Evolutionary conservation across 306 rosid species (phyloP), one percentile per base, ranked within the genome.

Genomic region (Pachyrhizus erosus): DNA sequence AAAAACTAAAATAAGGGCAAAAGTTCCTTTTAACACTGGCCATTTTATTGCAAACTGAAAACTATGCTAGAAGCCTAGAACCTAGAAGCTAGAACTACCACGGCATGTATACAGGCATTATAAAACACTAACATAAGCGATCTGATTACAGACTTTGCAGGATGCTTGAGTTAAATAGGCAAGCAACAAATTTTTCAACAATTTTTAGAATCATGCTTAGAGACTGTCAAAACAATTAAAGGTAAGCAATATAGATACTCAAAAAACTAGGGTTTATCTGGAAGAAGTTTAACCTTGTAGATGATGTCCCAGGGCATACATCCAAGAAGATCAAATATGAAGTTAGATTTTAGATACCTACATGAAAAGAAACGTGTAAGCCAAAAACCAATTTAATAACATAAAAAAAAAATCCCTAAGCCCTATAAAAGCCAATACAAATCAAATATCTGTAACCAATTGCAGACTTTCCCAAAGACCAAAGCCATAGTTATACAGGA

Each of bases 281-380:
- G 70, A 81, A 70, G 77, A 62, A 77, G 45, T 23, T 55, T 75
- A 65, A 96, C 99, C 99, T 93, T 91, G 90, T 72, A 96, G 82
- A 96, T 86, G 78, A 90, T 70, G 83, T 96, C 99, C 99, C 99
- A 96, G 37, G 99, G 99, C 92, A 96, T 73, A 77, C 99, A 96
- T 64, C 88, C 94, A 77, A 96, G 94, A 42, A 96, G 72, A 78
- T 96, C 99, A 71, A 94, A 20, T 84, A 90, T 73, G 80, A 96
- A 96, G 84, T 60, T 24, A 70, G 92, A 89, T 79, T 90, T 96
- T 78, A 96, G 85, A 84, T 96, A 96, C 87, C 99, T 96, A 87
- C 78, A 54, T 33, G n/a, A 64, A 39, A 42, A 76, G 66, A 81
- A 55, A 74, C 27, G 60, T 60, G 31, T 31, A 54, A 80, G 14